Base-by-base conservation (phyloP, 1,139 yeast species). In the Suhomyces bribrorum region DNA sequence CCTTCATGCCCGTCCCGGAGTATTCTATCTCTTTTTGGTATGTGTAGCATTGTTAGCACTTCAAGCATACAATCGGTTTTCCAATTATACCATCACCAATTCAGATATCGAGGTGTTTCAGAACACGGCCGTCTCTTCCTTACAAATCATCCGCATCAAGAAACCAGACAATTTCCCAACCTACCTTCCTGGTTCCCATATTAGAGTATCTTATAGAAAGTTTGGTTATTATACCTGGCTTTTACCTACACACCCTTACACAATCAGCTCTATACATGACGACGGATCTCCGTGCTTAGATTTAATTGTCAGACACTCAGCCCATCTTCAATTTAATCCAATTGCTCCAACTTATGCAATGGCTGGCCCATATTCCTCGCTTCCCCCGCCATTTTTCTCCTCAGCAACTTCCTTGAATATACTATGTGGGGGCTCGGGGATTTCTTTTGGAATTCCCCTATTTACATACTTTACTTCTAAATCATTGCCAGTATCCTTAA, bases 401-500 rank as follows among this genome's bases (percentile, higher is more conserved):
- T 66, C 79, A 1, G 81, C 79, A 0, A 74, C 74, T 29, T 70
- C 77, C 36, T 77, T 82, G 0, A 58, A 74, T 7, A 72, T 88
- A 7, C 61, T 88, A 4, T 85, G 89, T 25, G 97, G 96, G 7
- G 97, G 97, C 0, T 79, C 95, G 0, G 97, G 96, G 0, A 75
- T 89, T 5, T 83, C 96, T 0, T 77, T 80, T 50, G 92, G 87
- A 0, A 63, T 87, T 2, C 86, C 95, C 0, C 45, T 84, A 3
- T 69, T 61, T 53, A 56, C 65, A 43, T 62, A 67, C 46, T 69
- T 79, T 36, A 3, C 23, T 11, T n/a, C 24, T 12, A 32, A 30
- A 7, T 14, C 25, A 14, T 32, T 42, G 3, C 36, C 35, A 2
- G 45, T 31, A 5, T 27, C 32, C n/a, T 50, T 69, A 34, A 56